Evolutionary conservation across 106 monocot genomes (phyloP), one percentile per base, ranked within the genome.

Genomic region (Dendrobium chrysotoxum): DNA sequence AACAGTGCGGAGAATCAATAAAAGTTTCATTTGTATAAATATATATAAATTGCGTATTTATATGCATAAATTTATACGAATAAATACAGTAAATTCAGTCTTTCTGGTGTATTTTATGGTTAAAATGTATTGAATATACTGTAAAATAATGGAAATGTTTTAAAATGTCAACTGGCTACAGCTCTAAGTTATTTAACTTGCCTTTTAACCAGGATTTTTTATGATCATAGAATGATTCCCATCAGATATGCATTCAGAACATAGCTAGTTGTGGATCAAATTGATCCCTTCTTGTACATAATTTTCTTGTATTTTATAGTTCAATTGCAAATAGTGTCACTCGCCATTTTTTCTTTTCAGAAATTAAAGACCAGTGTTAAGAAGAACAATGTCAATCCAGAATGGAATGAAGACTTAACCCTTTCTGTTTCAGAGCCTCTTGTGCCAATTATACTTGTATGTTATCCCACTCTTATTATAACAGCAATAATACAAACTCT

Each of bases 301-400:
- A 50, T 15, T 50, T 50, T 50, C n/a, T 35, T 70, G 12, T 70
- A 15, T 9, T 12, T 70, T 70, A 10, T 28, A 4, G 13, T 70
- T 31, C 12, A 13, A 70, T 4, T 70, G 9, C 31, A 70, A 12
- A 30, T 31, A 70, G 0, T 77, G 13, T 77, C 2, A 50, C 28
- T 77, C 6, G 8, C 28, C 28, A 35, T 81, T 55, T 44, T 78
- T 70, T 12, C 81, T 23, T 25, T 72, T 72, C 87, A 95, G 95
- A 95, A 90, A 85, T n/a, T 90, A 55, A 95, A 92, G 79, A 95
- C 88, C 20, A 88, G 90, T 80, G 92, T 95, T 12, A 90, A 92
- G 40, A 92, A 92, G 87, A 90, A 86, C 74, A 88, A 82, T 73
- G 84, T 90, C 40, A 95, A 95, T 77, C 95, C 92, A 40, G 85